A percentile compares a stretch with the other conserved stretches of the same genome.
Conservation (phyloP, 495 filamentous ascomycete genomes). For the Talaromyces thailandensis region DNA sequence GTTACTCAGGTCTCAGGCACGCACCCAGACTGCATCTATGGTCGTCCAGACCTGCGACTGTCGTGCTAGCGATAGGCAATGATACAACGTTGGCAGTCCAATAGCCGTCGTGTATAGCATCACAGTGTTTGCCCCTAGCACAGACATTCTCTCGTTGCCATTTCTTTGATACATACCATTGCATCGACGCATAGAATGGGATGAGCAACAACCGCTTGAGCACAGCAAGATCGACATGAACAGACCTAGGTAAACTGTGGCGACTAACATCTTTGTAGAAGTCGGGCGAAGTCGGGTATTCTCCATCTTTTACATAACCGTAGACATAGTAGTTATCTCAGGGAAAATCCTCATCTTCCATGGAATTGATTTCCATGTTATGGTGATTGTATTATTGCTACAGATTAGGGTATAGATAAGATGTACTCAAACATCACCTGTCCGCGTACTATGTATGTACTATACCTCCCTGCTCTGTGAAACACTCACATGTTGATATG, state of each 20-base stretch:
- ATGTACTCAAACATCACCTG: neutral
- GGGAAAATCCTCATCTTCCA: too few species aligned
- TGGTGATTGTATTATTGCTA: neutral
- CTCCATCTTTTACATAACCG: neutral
- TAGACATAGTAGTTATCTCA: too few species aligned
- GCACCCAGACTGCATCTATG: neutral
- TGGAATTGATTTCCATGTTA: neutral
- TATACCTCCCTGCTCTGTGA: too few species aligned
- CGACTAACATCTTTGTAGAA: neutral
- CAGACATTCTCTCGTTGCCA: neutral
- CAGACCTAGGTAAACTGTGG: neutral
- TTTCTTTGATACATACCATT: neutral
- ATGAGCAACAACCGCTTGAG: neutral
- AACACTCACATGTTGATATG: too few species aligned
- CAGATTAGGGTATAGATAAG: neutral
- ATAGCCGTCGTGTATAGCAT: neutral
- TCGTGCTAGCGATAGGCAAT: neutral
- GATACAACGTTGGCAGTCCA: neutral
- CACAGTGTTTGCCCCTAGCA: neutral
- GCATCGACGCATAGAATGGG: neutral
- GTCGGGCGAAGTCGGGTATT: neutral
- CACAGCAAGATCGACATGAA: neutral
- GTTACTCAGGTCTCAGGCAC: too few species aligned
- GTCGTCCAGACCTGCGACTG: neutral
- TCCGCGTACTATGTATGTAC: too few species aligned